Evolutionary conservation across 2,329 filamentous ascomycete species (phyloP).

Genomic region (Colletotrichum sp.): DNA sequence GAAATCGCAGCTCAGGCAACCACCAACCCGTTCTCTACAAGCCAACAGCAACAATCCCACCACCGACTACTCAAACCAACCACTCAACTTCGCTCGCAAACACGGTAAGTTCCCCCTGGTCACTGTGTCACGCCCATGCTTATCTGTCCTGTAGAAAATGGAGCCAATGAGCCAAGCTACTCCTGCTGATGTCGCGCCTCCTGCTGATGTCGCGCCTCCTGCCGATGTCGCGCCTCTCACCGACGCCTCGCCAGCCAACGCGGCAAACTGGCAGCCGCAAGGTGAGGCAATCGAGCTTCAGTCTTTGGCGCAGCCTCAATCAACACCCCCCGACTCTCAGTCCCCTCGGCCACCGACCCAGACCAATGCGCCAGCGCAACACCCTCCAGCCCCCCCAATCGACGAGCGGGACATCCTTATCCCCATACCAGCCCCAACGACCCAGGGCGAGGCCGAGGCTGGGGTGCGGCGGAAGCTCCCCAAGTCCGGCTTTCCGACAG

Average conservation of each 20-base stretch:
- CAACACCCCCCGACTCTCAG: background rate
- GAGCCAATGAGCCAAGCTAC: background rate
- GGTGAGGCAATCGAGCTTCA: background rate
- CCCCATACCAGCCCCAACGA: background rate
- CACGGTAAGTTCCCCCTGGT: background rate
- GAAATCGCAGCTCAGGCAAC: background rate
- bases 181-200: background rate
- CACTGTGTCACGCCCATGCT: background rate
- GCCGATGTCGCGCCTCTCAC: background rate
- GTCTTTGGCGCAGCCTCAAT: background rate
- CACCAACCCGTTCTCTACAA: background rate
- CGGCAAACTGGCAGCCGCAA: background rate
- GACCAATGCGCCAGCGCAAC: background rate
- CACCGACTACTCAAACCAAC: background rate
- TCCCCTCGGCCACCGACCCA: background rate
- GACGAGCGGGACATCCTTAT: background rate
- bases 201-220: too few relatives aligned
- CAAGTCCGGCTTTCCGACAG: background rate
- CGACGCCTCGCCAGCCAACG: background rate
- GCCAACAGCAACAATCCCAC: background rate
- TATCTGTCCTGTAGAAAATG: background rate
- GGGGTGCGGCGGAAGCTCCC: background rate
- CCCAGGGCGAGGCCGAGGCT: background rate
- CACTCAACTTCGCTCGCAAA: background rate
- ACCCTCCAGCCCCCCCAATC: background rate